Percentiles rank a stretch among this genome's conserved stretches.
Evolutionary conservation across 352 stramenopile genomes (phyloP).

Genomic region (Phytophthora syringae): DNA sequence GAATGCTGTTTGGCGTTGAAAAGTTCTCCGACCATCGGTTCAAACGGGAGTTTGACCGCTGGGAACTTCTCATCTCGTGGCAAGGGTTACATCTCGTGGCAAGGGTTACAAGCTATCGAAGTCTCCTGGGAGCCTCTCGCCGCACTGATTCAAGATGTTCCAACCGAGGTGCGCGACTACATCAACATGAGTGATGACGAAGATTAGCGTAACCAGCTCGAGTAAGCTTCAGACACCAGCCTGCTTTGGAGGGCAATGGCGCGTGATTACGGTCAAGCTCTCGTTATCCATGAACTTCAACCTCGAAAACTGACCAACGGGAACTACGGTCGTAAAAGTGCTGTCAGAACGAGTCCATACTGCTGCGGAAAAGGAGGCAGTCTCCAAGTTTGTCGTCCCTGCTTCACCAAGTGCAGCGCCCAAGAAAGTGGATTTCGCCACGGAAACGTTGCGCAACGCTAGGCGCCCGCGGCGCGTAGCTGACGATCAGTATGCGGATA

Average conservation of each 20-base stretch:
- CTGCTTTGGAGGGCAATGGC: conserved; percentile 1
- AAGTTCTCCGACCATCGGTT: too few relatives aligned
- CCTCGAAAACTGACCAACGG: too few relatives aligned
- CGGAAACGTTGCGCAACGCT: not conserved
- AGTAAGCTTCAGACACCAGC: not conserved
- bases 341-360: not conserved
- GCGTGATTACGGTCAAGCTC: too few relatives aligned
- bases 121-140: conserved; percentile 1
- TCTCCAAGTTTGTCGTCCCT: not conserved
- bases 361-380: not conserved
- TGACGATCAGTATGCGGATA: not conserved
- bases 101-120: conserved; percentile 10
- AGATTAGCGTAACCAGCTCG: not conserved
- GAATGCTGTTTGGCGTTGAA: not conserved
- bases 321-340: conserved; percentile 1
- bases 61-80: too few relatives aligned
- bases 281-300: too few relatives aligned
- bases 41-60: not conserved
- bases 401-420: not conserved
- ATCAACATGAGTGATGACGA: not conserved
- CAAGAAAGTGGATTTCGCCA: not conserved
- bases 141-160: not conserved
- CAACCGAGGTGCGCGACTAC: conserved; percentile 5
- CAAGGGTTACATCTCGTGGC: conserved; percentile 15
- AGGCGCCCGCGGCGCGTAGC: not conserved